Evolutionary conservation across 768 basidiomycete species (phyloP).

Genomic region (Lyophyllum semitale): DNA sequence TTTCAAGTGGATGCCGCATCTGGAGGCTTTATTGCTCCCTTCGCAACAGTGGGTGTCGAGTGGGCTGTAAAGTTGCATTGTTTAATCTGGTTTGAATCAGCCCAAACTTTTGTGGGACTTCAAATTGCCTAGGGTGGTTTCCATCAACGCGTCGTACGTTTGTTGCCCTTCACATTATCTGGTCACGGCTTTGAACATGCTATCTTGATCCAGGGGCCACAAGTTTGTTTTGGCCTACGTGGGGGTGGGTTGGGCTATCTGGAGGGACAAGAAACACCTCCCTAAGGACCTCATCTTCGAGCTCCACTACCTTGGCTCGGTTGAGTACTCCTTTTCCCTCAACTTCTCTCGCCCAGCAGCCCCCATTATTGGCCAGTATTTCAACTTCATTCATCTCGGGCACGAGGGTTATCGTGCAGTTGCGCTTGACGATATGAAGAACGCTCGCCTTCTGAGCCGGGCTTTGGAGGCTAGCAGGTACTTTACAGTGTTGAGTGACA

Average conservation of each 20-base stretch:
- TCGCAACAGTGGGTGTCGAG: slow-evolving; percentile 38
- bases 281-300: slow-evolving; percentile 77
- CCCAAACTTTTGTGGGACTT: slow-evolving; percentile 67
- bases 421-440: slow-evolving; percentile 53
- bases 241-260: slow-evolving; percentile 71
- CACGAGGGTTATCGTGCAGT: slow-evolving; percentile 56
- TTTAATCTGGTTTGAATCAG: slow-evolving; percentile 23
- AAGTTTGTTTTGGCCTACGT: slow-evolving; percentile 62
- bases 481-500: slow-evolving; percentile 54
- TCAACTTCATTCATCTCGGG: slow-evolving; percentile 63
- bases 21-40: slow-evolving; percentile 70
- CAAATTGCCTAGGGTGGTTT: slow-evolving; percentile 59
- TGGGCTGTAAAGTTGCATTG: slow-evolving; percentile 25
- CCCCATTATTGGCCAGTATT: slow-evolving; percentile 65
- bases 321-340: slow-evolving; percentile 76
- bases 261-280: slow-evolving; percentile 62
- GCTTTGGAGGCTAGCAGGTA: slow-evolving; percentile 60
- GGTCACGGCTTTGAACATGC: slow-evolving; percentile 31
- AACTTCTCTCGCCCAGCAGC: slow-evolving; percentile 66
- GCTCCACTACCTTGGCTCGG: slow-evolving; percentile 56
- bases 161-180: slow-evolving; percentile 35
- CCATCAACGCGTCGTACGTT: slow-evolving; percentile 56
- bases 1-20: slow-evolving; percentile 60
- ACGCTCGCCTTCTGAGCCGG: slow-evolving; percentile 63
- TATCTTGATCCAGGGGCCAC: slow-evolving; percentile 47